Evolutionary conservation across 208 protist genomes (phyloP).

Genomic region (Trypanosomatidae sp.): DNA sequence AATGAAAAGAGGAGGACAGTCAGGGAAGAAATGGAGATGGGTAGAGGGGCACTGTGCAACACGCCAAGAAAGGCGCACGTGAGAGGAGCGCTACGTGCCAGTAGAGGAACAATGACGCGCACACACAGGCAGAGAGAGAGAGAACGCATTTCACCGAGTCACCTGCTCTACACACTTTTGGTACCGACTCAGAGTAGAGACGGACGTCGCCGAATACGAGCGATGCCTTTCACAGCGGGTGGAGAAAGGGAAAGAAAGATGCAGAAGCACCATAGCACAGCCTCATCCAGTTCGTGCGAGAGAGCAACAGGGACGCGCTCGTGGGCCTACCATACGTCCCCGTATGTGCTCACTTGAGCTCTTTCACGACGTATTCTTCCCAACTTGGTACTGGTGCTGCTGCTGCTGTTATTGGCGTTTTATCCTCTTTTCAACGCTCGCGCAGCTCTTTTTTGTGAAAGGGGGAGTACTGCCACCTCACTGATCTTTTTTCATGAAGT

Average conservation of each 20-base stretch:
- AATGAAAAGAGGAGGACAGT: neutral
- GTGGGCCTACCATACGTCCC: neutral
- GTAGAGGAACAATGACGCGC: neutral
- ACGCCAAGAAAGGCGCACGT: neutral
- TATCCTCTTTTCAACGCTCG: too few relatives aligned
- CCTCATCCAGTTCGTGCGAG: neutral
- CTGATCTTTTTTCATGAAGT: neutral
- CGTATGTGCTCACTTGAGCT: neutral
- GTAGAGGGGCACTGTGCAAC: neutral
- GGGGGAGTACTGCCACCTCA: neutral
- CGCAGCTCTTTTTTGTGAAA: neutral
- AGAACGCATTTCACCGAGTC: neutral
- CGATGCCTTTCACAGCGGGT: neutral
- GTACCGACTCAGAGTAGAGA: neutral
- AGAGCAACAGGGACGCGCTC: neutral
- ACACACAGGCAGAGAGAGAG: neutral
- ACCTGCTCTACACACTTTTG: neutral
- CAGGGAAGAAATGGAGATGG: neutral
- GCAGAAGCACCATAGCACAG: neutral
- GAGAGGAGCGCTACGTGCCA: neutral
- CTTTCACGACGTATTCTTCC: neutral
- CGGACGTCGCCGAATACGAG: neutral
- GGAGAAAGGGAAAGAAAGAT: conserved; percentile 1
- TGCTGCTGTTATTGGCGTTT: too few relatives aligned
- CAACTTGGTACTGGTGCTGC: too few relatives aligned